Evolutionary conservation across 352 stramenopile species (phyloP), one percentile per base, ranked within the genome.

Genomic region (Thalassiosira mediterranea): DNA sequence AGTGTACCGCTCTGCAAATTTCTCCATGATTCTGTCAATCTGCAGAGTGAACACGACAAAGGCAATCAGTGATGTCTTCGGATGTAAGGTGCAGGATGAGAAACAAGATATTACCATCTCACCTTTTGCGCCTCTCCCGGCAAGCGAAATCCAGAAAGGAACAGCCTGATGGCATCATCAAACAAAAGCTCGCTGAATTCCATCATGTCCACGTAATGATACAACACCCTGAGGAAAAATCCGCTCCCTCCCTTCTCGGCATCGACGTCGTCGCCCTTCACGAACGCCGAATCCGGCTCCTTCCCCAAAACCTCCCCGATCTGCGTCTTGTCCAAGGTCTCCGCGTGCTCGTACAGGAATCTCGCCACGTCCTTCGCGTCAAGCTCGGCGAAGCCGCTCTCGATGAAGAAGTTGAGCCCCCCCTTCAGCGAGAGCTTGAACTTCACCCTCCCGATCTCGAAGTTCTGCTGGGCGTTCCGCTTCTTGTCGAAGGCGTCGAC

Each of bases 1-100:
- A 44, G 81, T 97, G 90, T 93, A 98, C 19, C 89, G 90, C 79
- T 99, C 96, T 0, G 97, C 97, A 84, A 99, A 99, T 72, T 98
- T 98, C 76, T 99, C 97, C 96, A 99, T 99, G 73, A 99, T 99
- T 29, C 97, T 96, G 88, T 99, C 97, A 84, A 99, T 99, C 86
- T 99, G 29, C 11, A 47, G 23, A 28, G 26, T 61, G n/a, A 67
- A 52, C 17, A 59, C 31, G 19, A 58, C 23, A 71, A n/a, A 25
- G 11, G 49, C 15, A 46, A 26, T 8, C 1, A 37, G 10, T n/a
- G 15, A 37, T 37, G 44, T 47, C 3, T 25, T 31, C 25, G 3
- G 13, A 37, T 48, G 34, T 25, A 63, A 37, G 3, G 21, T 44
- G 44, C 44, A 13, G 13, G 34, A 7, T 53, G 44, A 29, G 21